A percentile compares a stretch with the other conserved stretches of the same genome.
phyloP scores from a whole-genome alignment of 345 rosid species.

The Reutealis trisperma region DNA sequence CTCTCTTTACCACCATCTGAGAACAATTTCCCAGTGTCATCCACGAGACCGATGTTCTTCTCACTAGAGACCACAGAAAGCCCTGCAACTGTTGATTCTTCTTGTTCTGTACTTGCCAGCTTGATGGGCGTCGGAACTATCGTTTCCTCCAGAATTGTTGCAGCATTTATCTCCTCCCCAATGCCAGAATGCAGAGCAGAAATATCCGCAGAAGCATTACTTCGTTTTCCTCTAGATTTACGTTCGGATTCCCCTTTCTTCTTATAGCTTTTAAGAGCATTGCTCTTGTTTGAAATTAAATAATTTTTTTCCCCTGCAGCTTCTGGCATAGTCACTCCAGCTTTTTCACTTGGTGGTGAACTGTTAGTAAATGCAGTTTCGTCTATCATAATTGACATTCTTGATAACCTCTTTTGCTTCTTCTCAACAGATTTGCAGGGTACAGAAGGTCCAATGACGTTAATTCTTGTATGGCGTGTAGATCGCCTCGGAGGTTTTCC shows the following conservation, averaged over 20 bases:
- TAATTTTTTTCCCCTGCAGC: neutral
- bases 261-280: constrained; percentile 12
- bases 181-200: constrained; percentile 11
- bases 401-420: constrained; percentile 19
- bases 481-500: constrained; percentile 27
- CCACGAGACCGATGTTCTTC: neutral
- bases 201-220: neutral
- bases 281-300: too few relatives aligned
- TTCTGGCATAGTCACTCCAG: constrained; percentile 15
- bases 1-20: neutral
- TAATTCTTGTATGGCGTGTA: constrained; percentile 5
- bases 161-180: neutral
- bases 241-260: constrained; percentile 10
- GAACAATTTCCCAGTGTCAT: neutral
- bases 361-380: constrained; percentile 2
- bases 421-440: neutral
- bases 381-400: neutral
- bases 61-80: constrained; percentile 2
- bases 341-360: constrained; percentile 12
- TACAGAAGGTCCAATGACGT: constrained; percentile 10
- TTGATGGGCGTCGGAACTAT: neutral
- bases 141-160: constrained; percentile 14
- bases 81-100: neutral
- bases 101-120: constrained; percentile 5
- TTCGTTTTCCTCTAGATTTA: constrained; percentile 9